Base-by-base conservation (phyloP, 2,329 filamentous ascomycete genomes). In the Leptosphaerulina australis region DNA sequence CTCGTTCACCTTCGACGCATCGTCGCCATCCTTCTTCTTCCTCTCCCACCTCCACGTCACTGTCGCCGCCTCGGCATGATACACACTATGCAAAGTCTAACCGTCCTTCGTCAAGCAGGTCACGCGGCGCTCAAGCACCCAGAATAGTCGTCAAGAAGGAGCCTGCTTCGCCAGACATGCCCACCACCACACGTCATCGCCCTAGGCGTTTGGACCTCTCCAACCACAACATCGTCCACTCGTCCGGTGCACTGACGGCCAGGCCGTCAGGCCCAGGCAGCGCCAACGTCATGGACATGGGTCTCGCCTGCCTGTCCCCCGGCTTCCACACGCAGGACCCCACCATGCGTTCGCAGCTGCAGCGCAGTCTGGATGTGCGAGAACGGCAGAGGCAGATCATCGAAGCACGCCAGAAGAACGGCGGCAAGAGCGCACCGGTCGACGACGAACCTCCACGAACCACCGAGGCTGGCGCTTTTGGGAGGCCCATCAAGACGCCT, bases 81-180 rank as follows among this genome's bases (percentile, higher is more conserved):
- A 58, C 37, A 31, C 26, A 20, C 34, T 9, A 34, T 7, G 25
- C 37, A 38, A 20, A 5, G 12, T 67, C 62, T 69, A 67, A 69
- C 65, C 59, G 67, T 79, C 79, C 61, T 70, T 64, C 62, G 20
- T 63, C 61, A 14, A 60, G 52, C 79, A 74, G 81, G 80, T 76
- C 79, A 75, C 79, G 81, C 71, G 74, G 77, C 72, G 24, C 35
- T 10, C 68, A 76, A 35, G 75, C 80, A 51, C 89, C 90, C 30
- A 92, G 90, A 76, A 95, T 97, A 56, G 83, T 96, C 58, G 92
- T 99, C 52, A 97, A 97, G 81, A 97, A 97, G 76, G 94, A 99
- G 74, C 92, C 92, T 10, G 78, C 88, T 31, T 97, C 93, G 36
- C 93, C 93, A 44, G 88, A 88, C 57, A 84, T 94, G 66, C 81